A percentile compares a stretch with the other conserved stretches of the same genome.
Conservation (phyloP, 2,329 filamentous ascomycete genomes). For the Aspergillus intermedius region DNA sequence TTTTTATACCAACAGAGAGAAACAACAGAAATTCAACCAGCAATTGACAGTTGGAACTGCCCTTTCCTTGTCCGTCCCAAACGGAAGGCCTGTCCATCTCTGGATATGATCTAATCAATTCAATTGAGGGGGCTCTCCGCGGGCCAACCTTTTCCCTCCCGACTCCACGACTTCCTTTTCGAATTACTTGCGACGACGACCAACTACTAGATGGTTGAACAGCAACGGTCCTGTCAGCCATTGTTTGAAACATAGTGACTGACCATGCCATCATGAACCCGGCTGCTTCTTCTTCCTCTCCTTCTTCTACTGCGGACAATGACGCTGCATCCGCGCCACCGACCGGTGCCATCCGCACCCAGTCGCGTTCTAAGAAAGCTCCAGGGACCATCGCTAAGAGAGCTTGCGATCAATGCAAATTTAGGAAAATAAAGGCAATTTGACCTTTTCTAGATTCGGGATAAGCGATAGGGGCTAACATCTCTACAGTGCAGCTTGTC, state of each 20-base stretch:
- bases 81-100: neutral
- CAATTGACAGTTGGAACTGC: neutral
- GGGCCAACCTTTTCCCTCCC: neutral
- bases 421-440: constrained; percentile 32
- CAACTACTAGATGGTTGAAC: neutral
- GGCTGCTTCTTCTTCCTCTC: neutral
- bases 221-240: neutral
- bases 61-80: neutral
- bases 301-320: neutral
- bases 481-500: constrained; percentile 32
- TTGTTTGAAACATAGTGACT: neutral
- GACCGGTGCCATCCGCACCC: constrained; percentile 17
- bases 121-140: neutral
- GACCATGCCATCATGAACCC: constrained; percentile 22
- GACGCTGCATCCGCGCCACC: constrained; percentile 15
- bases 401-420: constrained; percentile 40
- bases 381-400: constrained; percentile 21
- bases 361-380: constrained; percentile 16
- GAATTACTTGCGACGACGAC: neutral
- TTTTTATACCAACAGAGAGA: neutral
- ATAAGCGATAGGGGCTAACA: constrained; percentile 1
- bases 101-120: neutral
- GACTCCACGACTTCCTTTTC: neutral
- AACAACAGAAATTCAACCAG: neutral
- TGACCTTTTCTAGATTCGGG: neutral